Percentiles rank a stretch among this genome's conserved stretches.
phyloP scores from a whole-genome alignment of 106 monocot species.

The Dioscorea alata region DNA sequence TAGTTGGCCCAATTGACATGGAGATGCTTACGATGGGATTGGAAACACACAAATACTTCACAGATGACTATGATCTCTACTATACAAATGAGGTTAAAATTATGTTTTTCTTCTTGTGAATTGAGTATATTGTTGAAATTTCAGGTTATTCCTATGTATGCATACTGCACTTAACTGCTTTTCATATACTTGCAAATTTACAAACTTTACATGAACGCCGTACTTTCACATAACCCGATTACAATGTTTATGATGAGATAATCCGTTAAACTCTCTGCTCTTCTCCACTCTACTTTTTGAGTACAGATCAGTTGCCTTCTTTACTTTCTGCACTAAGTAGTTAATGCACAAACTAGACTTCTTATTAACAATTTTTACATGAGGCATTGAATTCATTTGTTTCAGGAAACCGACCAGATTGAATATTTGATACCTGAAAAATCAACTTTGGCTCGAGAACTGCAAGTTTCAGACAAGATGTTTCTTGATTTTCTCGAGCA shows the following conservation, averaged over 20 bases:
- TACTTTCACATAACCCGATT: no score
- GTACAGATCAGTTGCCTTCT: background rate
- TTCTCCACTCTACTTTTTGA: background rate
- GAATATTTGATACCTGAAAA: slow-evolving; percentile 69
- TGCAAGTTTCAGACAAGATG: slow-evolving; percentile 51
- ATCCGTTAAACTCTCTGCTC: no score
- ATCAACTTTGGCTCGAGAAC: slow-evolving; percentile 49
- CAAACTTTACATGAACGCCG: no score
- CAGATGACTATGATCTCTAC: slow-evolving; percentile 61
- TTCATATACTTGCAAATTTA: no score
- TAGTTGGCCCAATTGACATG: slow-evolving; percentile 75
- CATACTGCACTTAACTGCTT: no score
- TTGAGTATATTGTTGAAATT: background rate
- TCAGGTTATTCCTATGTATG: background rate
- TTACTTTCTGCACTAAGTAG: background rate
- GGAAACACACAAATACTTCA: slow-evolving; percentile 79
- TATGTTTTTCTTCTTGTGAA: background rate
- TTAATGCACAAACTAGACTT: no score
- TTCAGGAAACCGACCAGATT: slow-evolving; percentile 62
- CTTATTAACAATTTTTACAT: no score
- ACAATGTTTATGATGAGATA: no score
- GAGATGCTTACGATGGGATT: slow-evolving; percentile 66
- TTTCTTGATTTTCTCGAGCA: slow-evolving; percentile 64
- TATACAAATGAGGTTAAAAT: slow-evolving; percentile 64
- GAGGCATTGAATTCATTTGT: background rate